Conservation (phyloP, 768 basidiomycete species). For the Russula earlei region DNA sequence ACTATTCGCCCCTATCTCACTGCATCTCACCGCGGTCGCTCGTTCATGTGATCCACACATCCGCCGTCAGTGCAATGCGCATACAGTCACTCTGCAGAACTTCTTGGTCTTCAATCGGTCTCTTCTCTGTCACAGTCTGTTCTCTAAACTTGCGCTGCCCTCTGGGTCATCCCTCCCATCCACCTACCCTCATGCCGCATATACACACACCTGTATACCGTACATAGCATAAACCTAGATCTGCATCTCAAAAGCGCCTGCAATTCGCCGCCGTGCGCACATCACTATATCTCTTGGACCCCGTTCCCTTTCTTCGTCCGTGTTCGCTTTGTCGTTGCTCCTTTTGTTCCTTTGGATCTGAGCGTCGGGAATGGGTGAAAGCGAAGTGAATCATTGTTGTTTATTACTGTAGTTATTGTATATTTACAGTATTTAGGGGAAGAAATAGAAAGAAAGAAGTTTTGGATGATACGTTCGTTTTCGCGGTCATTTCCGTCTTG, state of each 20-base stretch:
- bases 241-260: constrained; percentile 15
- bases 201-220: constrained; percentile 14
- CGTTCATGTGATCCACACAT: constrained; percentile 10
- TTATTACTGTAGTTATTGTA: constrained; percentile 22
- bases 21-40: constrained; percentile 10
- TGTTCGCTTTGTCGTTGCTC: constrained; percentile 14
- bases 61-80: constrained; percentile 7
- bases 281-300: constrained; percentile 16
- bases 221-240: constrained; percentile 14
- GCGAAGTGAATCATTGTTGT: constrained; percentile 12
- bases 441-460: constrained; percentile 14
- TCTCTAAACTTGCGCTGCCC: neutral
- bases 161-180: constrained; percentile 3
- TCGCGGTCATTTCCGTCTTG: neutral
- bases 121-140: neutral
- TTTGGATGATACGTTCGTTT: neutral
- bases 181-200: constrained; percentile 7
- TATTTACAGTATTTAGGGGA: constrained; percentile 18
- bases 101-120: constrained; percentile 2
- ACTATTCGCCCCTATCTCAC: neutral
- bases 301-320: constrained; percentile 1
- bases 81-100: constrained; percentile 5
- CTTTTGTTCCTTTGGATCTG: constrained; percentile 13
- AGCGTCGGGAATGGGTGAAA: constrained; percentile 12
- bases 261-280: constrained; percentile 8